phyloP scores from a whole-genome alignment of 2,329 filamentous ascomycete genomes.

The Alternaria panax region DNA sequence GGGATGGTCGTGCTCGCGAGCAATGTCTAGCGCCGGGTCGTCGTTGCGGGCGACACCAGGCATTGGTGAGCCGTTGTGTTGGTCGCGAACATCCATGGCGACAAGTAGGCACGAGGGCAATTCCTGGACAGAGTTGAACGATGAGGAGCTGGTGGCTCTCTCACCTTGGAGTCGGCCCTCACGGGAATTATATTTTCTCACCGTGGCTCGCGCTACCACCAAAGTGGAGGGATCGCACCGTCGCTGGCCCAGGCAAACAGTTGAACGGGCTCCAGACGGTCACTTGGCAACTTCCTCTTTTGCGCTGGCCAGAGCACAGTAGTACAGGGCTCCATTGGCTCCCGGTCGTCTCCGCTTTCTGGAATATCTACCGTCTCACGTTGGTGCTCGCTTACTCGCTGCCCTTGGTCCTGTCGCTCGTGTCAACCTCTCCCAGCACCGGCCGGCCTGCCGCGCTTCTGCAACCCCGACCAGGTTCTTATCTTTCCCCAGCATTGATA shows the following conservation, averaged over 20 bases:
- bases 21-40: conserved; percentile 49
- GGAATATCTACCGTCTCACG: conserved; percentile 21
- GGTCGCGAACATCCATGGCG: conserved; percentile 41
- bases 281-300: conserved; percentile 49
- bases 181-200: conserved; percentile 45
- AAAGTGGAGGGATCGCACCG: conserved; percentile 36
- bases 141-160: conserved; percentile 36
- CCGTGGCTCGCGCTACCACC: conserved; percentile 36
- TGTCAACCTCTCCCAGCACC: conserved; percentile 26
- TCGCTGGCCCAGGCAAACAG: conserved; percentile 38
- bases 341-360: conserved; percentile 43
- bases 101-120: conserved; percentile 36
- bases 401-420: conserved; percentile 19
- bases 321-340: conserved; percentile 33
- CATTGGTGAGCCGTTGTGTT: conserved; percentile 48
- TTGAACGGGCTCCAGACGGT: conserved; percentile 26
- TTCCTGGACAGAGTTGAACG: conserved; percentile 35
- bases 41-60: conserved; percentile 42
- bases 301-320: conserved; percentile 29
- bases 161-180: conserved; percentile 19
- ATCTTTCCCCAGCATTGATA: conserved; percentile 43
- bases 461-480: conserved; percentile 36
- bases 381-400: conserved; percentile 32
- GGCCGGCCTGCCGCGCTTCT: conserved; percentile 30
- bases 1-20: conserved; percentile 48